Evolutionary conservation across 2,329 filamentous ascomycete species (phyloP), one percentile per base, ranked within the genome.

Genomic region (Venturia oleaginea): DNA sequence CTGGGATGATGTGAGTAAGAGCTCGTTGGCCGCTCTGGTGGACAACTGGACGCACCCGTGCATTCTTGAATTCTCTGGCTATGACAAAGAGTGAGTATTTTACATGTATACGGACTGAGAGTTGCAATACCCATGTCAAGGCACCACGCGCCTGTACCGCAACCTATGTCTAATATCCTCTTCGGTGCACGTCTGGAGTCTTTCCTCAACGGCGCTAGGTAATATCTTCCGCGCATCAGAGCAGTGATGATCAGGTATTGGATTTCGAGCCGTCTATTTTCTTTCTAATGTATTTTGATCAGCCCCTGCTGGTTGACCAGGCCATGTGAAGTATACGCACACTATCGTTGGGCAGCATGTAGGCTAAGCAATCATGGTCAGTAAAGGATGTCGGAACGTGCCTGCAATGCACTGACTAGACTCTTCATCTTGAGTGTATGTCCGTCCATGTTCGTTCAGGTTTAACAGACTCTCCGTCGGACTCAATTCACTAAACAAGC

Each of bases 81-180:
- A 34, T 2, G 55, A 11, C 40, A 19, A 60, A n/a, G 30, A 27
- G 37, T 57, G 24, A 65, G 64, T 40, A 51, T 24, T 8, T 55
- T 24, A n/a, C 32, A 22, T 15, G 7, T 13, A n/a, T 2, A n/a
- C 15, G 24, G 19, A 37, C 7, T 38, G 15, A 40, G 54, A 37
- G 19, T n/a, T 17, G 34, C 30, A 73, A 7, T 70, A 77, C 76
- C 76, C 70, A 78, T 76, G 61, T 77, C 73, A 54, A 74, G 71
- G 19, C 75, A 75, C 76, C 76, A 78, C 65, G 71, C 73, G 5
- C 76, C 76, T 4, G 75, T 77, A 32, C 76, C 76, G 10, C 75
- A 77, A 43, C 76, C 76, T 65, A 78, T 76, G 67, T 78, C 76
- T 27, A 78, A 67, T 60, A 78, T 73, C 57, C 69, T 72, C 43